phyloP scores from a whole-genome alignment of 768 basidiomycete genomes.

The Tephrocybe sp. region DNA sequence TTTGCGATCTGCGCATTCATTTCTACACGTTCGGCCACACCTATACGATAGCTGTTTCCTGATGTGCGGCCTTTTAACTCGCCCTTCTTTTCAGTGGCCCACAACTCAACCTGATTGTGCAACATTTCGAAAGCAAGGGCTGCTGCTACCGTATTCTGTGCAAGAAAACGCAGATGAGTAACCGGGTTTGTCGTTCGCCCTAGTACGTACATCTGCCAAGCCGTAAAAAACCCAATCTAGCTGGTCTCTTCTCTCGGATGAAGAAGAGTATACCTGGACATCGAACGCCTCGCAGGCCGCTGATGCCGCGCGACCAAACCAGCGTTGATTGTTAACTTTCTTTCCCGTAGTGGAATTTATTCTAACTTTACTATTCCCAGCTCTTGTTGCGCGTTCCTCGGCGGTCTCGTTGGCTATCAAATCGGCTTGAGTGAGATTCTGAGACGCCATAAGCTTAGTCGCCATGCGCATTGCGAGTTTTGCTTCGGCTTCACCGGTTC shows the following conservation, averaged over 20 bases:
- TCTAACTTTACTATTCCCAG: slow-evolving; percentile 4
- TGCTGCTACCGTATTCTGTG: slow-evolving; percentile 12
- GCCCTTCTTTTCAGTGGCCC: slow-evolving; percentile 2
- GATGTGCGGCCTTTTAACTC: slow-evolving; percentile 8
- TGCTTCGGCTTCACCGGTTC: slow-evolving; percentile 9
- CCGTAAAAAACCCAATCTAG: slow-evolving; percentile 10
- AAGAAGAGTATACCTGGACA: slow-evolving; percentile 5
- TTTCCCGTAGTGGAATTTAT: slow-evolving; percentile 4
- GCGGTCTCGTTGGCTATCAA: slow-evolving; percentile 7
- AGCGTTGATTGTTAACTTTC: not conserved
- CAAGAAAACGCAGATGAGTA: no score
- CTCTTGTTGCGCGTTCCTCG: slow-evolving; percentile 8
- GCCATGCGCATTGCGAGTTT: slow-evolving; percentile 14
- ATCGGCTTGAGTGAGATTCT: slow-evolving; percentile 9
- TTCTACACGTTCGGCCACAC: not conserved
- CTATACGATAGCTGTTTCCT: slow-evolving; percentile 2
- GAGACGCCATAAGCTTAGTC: slow-evolving; percentile 8
- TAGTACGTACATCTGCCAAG: slow-evolving; percentile 5
- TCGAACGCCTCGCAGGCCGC: slow-evolving; percentile 8
- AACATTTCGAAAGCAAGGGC: slow-evolving; percentile 11
- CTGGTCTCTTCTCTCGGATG: not conserved
- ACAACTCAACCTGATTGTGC: slow-evolving; percentile 10
- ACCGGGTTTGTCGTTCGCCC: no score
- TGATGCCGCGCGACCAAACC: not conserved
- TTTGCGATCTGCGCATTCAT: not conserved